Conservation (phyloP, 306 rosid species). For the Sesbania bispinosa region DNA sequence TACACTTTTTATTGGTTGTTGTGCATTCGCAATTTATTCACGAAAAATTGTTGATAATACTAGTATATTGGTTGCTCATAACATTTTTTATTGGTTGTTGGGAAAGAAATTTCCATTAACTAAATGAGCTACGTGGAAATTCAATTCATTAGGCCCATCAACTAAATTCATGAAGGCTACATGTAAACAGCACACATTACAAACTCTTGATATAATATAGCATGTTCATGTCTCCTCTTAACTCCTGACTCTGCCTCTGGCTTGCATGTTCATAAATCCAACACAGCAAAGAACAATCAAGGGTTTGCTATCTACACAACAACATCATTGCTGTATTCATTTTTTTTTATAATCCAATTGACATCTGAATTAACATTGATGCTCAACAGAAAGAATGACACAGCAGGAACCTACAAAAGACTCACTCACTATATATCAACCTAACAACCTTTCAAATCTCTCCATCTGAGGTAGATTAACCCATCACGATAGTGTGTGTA, state of each 20-base stretch:
- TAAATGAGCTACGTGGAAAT: too few relatives aligned
- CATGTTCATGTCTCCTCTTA: not conserved
- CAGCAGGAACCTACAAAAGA: not conserved
- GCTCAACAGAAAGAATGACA: not conserved
- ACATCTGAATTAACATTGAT: not conserved
- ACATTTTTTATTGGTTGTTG: too few relatives aligned
- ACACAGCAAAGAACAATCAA: not conserved
- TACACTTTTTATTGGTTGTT: too few relatives aligned
- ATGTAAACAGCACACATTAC: not conserved
- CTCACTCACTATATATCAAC: not conserved
- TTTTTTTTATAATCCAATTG: not conserved
- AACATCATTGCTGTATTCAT: not conserved
- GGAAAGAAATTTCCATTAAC: too few relatives aligned
- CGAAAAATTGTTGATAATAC: too few relatives aligned
- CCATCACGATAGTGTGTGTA: conserved; percentile 55
- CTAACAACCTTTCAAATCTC: conserved; percentile 50
- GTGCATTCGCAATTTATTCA: too few relatives aligned
- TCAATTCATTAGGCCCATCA: too few relatives aligned
- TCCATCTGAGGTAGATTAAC: conserved; percentile 53
- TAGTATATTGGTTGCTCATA: too few relatives aligned
- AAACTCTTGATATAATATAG: not conserved
- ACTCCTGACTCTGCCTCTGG: not conserved
- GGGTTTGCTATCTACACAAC: not conserved
- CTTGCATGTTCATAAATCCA: not conserved
- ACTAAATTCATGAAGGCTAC: not conserved